Base-by-base conservation (phyloP, 805 yeast species). In the Scheffersomyces ergatensis region DNA sequence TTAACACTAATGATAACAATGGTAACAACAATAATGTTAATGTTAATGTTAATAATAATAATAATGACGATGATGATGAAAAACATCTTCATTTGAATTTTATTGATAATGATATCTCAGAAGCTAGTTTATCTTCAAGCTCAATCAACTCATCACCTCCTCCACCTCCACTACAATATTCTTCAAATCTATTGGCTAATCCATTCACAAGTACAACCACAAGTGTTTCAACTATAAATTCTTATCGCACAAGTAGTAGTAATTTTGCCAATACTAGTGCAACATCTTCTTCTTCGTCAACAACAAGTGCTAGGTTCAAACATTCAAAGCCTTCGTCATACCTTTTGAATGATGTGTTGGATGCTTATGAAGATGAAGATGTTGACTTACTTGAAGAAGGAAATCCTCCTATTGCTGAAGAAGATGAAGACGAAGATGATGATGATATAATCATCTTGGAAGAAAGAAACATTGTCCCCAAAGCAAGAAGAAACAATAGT, bases 401-500 rank as follows among this genome's bases (percentile, higher is more conserved):
- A 9, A 46, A 44, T 12, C 29, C 14, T 15, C 38, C 24, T 11
- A 39, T 36, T 6, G 46, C 31, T 14, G 49, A 45, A 14, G 51
- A 46, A 25, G 63, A 49, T 23, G 46, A 52, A 19, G 32, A 29
- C 5, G 60, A 49, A 18, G 59, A 55, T 13, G 65, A 60, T 32
- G 62, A 64, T 33, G 72, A 67, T 43, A 54, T 68, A 30, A 53
- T 69, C 5, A 59, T 66, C 13, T 45, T 65, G 13, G 74, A 66
- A 42, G 72, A 67, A 43, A 53, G 70, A 5, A 48, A 50, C 20
- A 34, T 53, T 19, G 38, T 42, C n/a, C 47, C 46, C 20, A 50
- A 43, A 29, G 39, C 55, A 2, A 49, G 46, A 36, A 46, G 70
- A 39, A 60, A 61, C 42, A 64, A 65, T 40, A 60, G 67, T 15